A percentile compares a stretch with the other conserved stretches of the same genome.
These are phyloP conservation scores for Pyrenopolyporus hunteri DNA, from an alignment of 495 filamentous ascomycete species.

Conservation along the genomic window DNA sequence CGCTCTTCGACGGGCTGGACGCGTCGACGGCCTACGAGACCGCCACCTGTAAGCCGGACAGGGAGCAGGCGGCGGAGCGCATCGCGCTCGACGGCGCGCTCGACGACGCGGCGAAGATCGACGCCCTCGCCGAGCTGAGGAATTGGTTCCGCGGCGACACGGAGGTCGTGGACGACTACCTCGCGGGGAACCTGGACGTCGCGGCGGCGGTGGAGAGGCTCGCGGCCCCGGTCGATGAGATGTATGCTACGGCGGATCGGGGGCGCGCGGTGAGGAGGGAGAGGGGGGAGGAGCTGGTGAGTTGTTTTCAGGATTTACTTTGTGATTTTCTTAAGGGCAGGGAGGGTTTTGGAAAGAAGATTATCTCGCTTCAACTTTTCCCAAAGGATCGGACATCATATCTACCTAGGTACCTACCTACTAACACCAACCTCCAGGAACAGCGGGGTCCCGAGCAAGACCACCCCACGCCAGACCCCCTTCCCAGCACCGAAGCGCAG, in stretches of 20 bases:
- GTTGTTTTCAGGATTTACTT: not conserved
- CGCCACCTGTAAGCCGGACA: not conserved
- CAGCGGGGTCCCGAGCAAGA: constrained; percentile 16
- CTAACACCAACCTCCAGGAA: not conserved
- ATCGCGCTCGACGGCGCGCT: constrained; percentile 2
- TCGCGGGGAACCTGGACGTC: not conserved
- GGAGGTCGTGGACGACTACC: not conserved
- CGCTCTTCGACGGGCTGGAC: not conserved
- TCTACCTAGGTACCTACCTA: too few species aligned
- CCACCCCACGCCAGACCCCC: not conserved
- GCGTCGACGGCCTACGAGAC: not conserved
- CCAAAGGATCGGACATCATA: too few species aligned
- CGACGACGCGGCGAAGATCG: constrained; percentile 9
- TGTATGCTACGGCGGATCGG: constrained; percentile 13
- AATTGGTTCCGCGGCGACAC: constrained; percentile 1
- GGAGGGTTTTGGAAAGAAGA: too few species aligned
- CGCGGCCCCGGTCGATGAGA: constrained; percentile 7
- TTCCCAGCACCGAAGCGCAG: not conserved
- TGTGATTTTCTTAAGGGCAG: too few species aligned
- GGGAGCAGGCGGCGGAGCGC: not conserved
- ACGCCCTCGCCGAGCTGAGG: not conserved
- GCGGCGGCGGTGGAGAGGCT: not conserved
- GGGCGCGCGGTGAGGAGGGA: not conserved
- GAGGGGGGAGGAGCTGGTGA: not conserved
- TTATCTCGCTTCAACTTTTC: too few species aligned